Evolutionary conservation across 1,284 basidiomycete genomes (phyloP).

Genomic region (Marasmius fiardii): DNA sequence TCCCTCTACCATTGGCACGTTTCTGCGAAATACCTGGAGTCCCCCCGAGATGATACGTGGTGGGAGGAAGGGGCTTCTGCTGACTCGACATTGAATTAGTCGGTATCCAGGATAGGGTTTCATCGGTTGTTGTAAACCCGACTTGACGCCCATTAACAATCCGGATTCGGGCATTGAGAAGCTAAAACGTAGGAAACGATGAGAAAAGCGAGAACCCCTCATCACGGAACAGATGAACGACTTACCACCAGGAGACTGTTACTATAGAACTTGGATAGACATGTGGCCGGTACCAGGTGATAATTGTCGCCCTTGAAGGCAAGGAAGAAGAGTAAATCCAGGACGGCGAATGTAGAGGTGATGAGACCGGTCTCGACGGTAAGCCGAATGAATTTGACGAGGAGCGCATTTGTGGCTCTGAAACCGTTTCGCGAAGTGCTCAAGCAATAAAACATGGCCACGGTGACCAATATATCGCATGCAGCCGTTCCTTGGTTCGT

Average conservation of each 20-base stretch:
- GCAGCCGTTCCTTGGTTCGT: constrained; percentile 10
- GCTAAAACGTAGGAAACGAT: too few relatives aligned
- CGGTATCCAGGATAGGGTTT: too few relatives aligned
- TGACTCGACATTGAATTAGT: too few relatives aligned
- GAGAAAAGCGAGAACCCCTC: too few relatives aligned
- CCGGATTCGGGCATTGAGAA: too few relatives aligned
- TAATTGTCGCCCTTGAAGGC: constrained; percentile 13
- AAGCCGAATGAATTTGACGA: constrained; percentile 5
- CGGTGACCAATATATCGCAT: constrained; percentile 12
- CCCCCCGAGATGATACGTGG: too few relatives aligned
- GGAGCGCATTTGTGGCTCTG: not conserved
- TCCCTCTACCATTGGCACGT: too few relatives aligned
- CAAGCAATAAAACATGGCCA: not conserved
- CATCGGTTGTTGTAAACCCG: too few relatives aligned
- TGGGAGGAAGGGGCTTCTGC: too few relatives aligned
- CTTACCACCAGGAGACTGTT: constrained; percentile 14
- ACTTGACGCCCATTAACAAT: too few relatives aligned
- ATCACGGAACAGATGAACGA: too few relatives aligned
- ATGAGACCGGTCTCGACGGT: constrained; percentile 14
- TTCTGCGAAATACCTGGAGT: too few relatives aligned
- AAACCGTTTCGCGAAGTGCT: not conserved
- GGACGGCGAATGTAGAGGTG: constrained; percentile 9
- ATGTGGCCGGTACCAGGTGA: constrained; percentile 12
- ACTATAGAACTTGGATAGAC: constrained; percentile 15
- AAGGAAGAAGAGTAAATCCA: constrained; percentile 11